Evolutionary conservation across 495 filamentous ascomycete genomes (phyloP).

Genomic region (Penicillium desertorum): DNA sequence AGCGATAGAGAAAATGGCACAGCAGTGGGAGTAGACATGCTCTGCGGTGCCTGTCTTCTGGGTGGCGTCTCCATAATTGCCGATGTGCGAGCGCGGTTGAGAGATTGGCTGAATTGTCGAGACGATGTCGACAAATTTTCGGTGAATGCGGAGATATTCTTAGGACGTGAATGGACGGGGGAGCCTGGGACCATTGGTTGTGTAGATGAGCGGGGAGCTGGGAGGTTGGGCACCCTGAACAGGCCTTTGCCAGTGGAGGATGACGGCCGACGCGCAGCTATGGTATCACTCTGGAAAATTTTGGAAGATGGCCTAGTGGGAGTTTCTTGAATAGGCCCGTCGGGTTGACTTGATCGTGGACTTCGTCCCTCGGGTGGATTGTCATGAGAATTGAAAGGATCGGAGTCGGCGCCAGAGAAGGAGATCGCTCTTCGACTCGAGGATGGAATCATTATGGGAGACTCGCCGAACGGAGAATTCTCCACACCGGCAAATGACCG

Average conservation of each 20-base stretch:
- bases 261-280: conserved; percentile 12
- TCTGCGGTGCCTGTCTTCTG: conserved; percentile 25
- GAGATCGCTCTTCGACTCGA: conserved; percentile 27
- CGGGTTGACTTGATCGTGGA: conserved; percentile 15
- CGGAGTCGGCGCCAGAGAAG: conserved; percentile 31
- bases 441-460: conserved; percentile 30
- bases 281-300: conserved; percentile 23
- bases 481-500: conserved; percentile 30
- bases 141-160: conserved; percentile 9
- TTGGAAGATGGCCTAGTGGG: conserved; percentile 50
- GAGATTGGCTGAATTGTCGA: conserved; percentile 17
- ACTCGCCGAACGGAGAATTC: conserved; percentile 25
- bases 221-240: conserved; percentile 46
- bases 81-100: conserved; percentile 9
- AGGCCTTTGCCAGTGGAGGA: conserved; percentile 26
- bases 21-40: conserved; percentile 11
- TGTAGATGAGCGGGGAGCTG: conserved; percentile 29
- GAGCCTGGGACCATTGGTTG: conserved; percentile 32
- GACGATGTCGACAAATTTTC: conserved; percentile 8
- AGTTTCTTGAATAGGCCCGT: conserved; percentile 50
- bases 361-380: conserved; percentile 1
- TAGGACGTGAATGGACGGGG: conserved; percentile 35
- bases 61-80: conserved; percentile 48
- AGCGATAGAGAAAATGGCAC: conserved; percentile 6
- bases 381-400: conserved; percentile 21